Evolutionary conservation across 1,284 basidiomycete genomes (phyloP), one percentile per base, ranked within the genome.

Genomic region (Irpex sp.): DNA sequence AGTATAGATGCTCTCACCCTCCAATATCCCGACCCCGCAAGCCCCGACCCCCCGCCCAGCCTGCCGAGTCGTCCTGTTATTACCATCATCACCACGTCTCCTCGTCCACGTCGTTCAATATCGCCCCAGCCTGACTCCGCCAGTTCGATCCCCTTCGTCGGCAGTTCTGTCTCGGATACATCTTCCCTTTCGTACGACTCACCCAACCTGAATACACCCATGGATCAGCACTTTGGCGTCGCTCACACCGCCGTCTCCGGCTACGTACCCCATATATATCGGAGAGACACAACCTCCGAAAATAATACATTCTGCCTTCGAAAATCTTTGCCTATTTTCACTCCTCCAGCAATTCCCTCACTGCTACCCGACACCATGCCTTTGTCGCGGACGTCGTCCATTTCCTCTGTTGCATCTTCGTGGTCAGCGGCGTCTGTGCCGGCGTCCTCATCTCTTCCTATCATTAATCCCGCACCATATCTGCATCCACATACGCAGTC

Each of bases 391-490:
- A 33, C 31, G 21, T 37, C 56, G 21, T 59, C 62, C 19, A 21
- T 59, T 54, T 33, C 59, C 13, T 60, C 61, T 51, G 17, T 59
- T n/a, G 5, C 13, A 15, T 53, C 51, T 51, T 13, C 33, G 15
- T 2, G n/a, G n/a, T 57, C 51, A 50, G 9, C 46, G 15, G 13
- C 65, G 57, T 37, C 57, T 21, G n/a, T 31, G 1, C 15, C 60
- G 51, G 54, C 60, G 8, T 60, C 67, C 15, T 56, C 63, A 63
- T 62, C 33, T 63, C 64, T 54, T 33, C 5, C 37, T 65, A 63
- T 51, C 58, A 59, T 51, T 63, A 68, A 57, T 19, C 63, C 65
- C 49, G 49, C 49, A 3, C 49, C 21, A 13, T 55, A 55, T 31
- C 31, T 55, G 11, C 53, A 55, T 17, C 53, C 53, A 8, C 33